These are phyloP conservation scores for Lepidium africanum DNA, from an alignment of 345 rosid genomes.

Conservation along the genomic window DNA sequence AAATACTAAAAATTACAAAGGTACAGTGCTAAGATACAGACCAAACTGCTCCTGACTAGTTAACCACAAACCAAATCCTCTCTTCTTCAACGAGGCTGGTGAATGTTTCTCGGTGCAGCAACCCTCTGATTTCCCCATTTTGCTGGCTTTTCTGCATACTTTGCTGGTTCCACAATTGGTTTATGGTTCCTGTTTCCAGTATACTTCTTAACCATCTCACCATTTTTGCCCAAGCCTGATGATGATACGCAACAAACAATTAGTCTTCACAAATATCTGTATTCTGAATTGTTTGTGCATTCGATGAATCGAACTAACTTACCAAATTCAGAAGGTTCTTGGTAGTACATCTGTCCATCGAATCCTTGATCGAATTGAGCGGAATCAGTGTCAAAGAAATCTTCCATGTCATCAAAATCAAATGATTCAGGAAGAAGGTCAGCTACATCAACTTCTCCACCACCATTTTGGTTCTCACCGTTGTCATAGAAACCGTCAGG, in stretches of 20 bases:
- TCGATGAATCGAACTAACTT: background rate
- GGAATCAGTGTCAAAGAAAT: conserved; percentile 34
- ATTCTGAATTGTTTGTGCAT: background rate
- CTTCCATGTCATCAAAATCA: conserved; percentile 53
- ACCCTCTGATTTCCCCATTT: conserved; percentile 33
- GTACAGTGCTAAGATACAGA: conserved; percentile 17
- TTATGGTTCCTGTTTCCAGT: conserved; percentile 17
- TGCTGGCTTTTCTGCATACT: conserved; percentile 42
- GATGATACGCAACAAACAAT: background rate
- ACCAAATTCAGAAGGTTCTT: conserved; percentile 22
- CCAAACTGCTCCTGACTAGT: conserved; percentile 16
- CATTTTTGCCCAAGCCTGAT: conserved; percentile 34
- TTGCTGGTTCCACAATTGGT: conserved; percentile 19
- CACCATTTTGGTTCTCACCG: conserved; percentile 23
- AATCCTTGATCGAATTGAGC: conserved; percentile 35
- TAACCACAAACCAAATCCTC: background rate
- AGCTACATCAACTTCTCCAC: conserved; percentile 28
- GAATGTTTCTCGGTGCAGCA: conserved; percentile 44
- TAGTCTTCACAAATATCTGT: background rate
- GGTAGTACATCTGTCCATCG: conserved; percentile 8
- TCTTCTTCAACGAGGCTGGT: conserved; percentile 46
- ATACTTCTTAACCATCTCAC: conserved; percentile 22
- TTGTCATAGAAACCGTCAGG: conserved; percentile 50
- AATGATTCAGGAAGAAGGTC: conserved; percentile 60
- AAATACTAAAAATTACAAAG: conserved; percentile 30